A percentile compares a stretch with the other conserved stretches of the same genome.
These are phyloP conservation scores for Comarum palustre DNA, from an alignment of 306 rosid species.

Conservation along the genomic window DNA sequence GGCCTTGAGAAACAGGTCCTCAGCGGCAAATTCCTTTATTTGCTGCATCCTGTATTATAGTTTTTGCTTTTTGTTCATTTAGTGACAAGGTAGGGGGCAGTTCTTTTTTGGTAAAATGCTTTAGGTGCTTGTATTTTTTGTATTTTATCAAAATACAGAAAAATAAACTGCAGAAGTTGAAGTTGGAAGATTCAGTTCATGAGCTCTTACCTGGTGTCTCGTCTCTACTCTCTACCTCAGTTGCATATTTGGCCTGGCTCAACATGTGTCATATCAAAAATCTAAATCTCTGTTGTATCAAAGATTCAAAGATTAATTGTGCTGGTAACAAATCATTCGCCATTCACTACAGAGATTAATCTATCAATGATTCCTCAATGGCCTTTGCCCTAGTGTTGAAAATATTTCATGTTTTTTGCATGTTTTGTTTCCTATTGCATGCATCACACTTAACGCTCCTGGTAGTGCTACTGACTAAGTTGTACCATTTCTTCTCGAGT, in stretches of 20 bases:
- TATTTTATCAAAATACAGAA: slow-evolving; percentile 73
- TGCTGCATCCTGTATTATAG: slow-evolving; percentile 68
- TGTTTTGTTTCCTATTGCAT: background rate
- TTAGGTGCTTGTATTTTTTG: slow-evolving; percentile 75
- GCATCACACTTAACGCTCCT: background rate
- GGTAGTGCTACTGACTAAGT: background rate
- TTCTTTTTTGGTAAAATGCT: slow-evolving; percentile 53
- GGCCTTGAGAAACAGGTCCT: slow-evolving; percentile 14
- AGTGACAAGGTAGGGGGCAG: slow-evolving; percentile 56
- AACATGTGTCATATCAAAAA: background rate
- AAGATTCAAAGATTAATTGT: background rate
- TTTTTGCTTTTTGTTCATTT: slow-evolving; percentile 43
- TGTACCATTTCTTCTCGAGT: slow-evolving; percentile 24
- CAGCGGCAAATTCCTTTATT: slow-evolving; percentile 48
- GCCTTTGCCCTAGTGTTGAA: background rate
- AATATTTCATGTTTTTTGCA: background rate
- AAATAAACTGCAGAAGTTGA: slow-evolving; percentile 58
- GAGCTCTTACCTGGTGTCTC: background rate
- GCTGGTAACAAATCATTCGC: background rate
- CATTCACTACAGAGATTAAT: background rate
- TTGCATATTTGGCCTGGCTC: background rate
- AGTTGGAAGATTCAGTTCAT: slow-evolving; percentile 32
- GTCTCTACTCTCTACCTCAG: too few species aligned
- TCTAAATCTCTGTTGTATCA: background rate
- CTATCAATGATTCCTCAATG: background rate